These are phyloP conservation scores for Camellia oleifera DNA, from an alignment of 179 eudicot species.

Conservation along the genomic window DNA sequence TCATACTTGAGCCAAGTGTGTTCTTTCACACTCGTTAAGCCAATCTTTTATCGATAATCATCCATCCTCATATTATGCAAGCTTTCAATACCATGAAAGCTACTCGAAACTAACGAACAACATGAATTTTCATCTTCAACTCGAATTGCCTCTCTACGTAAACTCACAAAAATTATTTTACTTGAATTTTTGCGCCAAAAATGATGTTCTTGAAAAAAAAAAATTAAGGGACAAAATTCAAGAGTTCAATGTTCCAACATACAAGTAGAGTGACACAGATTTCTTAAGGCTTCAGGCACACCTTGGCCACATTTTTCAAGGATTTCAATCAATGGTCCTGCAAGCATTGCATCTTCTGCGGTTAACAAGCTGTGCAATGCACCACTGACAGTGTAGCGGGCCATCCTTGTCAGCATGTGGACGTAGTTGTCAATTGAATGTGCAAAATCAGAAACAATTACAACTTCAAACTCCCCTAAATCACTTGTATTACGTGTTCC, in stretches of 20 bases:
- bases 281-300: neutral
- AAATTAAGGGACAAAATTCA: neutral
- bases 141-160: neutral
- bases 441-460: neutral
- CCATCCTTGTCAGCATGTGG: slow-evolving; percentile 12
- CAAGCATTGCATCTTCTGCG: neutral
- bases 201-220: neutral
- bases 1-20: no score
- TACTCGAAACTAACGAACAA: no score
- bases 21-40: no score
- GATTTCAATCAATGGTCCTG: slow-evolving; percentile 6
- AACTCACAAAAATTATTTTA: neutral
- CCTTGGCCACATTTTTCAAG: no score
- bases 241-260: neutral
- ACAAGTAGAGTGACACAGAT: neutral
- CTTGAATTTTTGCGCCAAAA: neutral
- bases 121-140: neutral
- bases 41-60: no score
- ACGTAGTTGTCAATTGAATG: slow-evolving; percentile 2
- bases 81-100: no score
- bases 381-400: slow-evolving; percentile 4
- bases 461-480: slow-evolving; percentile 4
- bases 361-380: slow-evolving; percentile 11
- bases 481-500: neutral
- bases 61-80: no score